A percentile compares a stretch with the other conserved stretches of the same genome.
Evolutionary conservation across 495 filamentous ascomycete genomes (phyloP).

Genomic region (Penicillium longicatenatum): DNA sequence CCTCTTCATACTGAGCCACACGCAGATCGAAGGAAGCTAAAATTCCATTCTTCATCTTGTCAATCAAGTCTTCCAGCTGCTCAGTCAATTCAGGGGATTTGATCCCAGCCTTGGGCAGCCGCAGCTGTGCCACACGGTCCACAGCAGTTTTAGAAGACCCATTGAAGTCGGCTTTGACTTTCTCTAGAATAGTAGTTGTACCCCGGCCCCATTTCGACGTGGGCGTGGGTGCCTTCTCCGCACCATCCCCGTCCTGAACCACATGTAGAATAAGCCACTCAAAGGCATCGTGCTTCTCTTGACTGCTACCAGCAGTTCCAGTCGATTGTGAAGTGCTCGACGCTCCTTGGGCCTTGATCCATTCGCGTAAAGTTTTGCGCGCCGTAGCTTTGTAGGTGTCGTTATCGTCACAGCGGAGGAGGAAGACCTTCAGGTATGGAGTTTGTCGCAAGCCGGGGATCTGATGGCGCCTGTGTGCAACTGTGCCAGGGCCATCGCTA

Average conservation of each 20-base stretch:
- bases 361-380: slow-evolving; percentile 79
- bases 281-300: slow-evolving; percentile 90
- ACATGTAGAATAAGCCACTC: slow-evolving; percentile 97
- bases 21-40: slow-evolving; percentile 87
- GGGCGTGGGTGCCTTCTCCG: slow-evolving; percentile 69
- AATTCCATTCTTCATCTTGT: slow-evolving; percentile 85
- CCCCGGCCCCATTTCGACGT: slow-evolving; percentile 79
- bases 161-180: slow-evolving; percentile 90
- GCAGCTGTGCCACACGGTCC: slow-evolving; percentile 84
- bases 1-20: slow-evolving; percentile 93
- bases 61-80: slow-evolving; percentile 80
- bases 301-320: slow-evolving; percentile 47
- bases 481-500: slow-evolving; percentile 34
- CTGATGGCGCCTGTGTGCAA: slow-evolving; percentile 80
- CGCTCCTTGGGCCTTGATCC: slow-evolving; percentile 78
- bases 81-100: slow-evolving; percentile 70
- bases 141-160: slow-evolving; percentile 71
- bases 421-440: slow-evolving; percentile 87
- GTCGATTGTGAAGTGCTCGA: slow-evolving; percentile 36
- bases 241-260: slow-evolving; percentile 59
- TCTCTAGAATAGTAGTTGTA: slow-evolving; percentile 82
- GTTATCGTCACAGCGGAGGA: slow-evolving; percentile 91
- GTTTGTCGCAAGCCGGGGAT: slow-evolving; percentile 93
- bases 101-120: slow-evolving; percentile 56
- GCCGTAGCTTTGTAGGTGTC: slow-evolving; percentile 84